Base-by-base conservation (phyloP, 768 basidiomycete genomes). In the Macrolepiota dolichaula region DNA sequence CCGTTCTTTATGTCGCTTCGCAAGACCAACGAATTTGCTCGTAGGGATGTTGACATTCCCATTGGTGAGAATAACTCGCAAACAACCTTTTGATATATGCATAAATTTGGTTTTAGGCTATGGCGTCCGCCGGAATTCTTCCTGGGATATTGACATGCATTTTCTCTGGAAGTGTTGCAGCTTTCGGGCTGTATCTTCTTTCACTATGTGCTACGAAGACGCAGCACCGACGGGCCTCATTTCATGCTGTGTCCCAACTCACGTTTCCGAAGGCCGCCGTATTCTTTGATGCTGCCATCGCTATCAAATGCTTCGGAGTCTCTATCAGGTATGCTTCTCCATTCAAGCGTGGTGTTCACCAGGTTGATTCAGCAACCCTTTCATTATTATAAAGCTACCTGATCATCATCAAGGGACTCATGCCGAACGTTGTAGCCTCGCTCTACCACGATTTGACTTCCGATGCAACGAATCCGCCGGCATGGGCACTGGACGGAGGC, bases 231-330 rank as follows among this genome's bases (percentile, higher is more conserved):
- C 83, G 80, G 12, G 79, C 93, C 17, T 94, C 92, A 6, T 96
- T 95, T 73, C 93, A 93, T 65, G 86, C 89, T 13, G 77, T 96
- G 19, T 82, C 91, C 1, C 83, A 90, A 70, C 76, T 98, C 64
- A 96, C 96, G 0, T 97, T 94, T 72, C 96, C 96, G 2, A 85
- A 81, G 47, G 92, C 90, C 0, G 91, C 90, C 0, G 77, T 93
- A 40, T 91, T 93, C 72, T 96, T 98, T 68, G 96, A 98, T 72
- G 87, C 87, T 3, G 96, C 96, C 12, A 94, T 98, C 66, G 94
- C 94, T 10, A 89, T 87, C 71, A 98, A 98, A 71, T 98, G 96
- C 72, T 97, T 97, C 70, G 96, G 96, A 19, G 96, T 98, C 2
- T 94, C 92, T 36, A 88, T 96, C 67, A 94, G 93, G 84, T 94